Base-by-base conservation (phyloP, 75 land plant species). In the Larix kaempferi region DNA sequence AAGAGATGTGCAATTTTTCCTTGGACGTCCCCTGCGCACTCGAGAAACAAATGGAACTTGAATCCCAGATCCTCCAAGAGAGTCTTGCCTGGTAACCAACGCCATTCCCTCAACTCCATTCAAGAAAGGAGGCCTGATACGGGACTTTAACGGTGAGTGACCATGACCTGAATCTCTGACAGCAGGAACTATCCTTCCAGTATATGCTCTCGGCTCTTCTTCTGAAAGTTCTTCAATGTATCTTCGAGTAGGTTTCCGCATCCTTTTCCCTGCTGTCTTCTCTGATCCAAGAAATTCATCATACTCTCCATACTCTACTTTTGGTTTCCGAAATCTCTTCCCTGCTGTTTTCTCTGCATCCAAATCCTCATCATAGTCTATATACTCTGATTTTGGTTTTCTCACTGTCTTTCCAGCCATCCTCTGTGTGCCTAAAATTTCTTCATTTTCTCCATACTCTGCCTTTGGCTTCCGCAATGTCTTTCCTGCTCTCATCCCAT, bases 161-260 rank as follows among this genome's bases (percentile, higher is more conserved):
- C 56, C 56, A 25, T 74, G 77, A 22, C 55, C 83, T 22, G 77
- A 56, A 65, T 63, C 77, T 73, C 75, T 80, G 41, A 4, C 52
- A 19, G 74, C 23, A 55, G 80, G 26, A 49, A 22, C 22, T 25
- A 35, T 23, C 55, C 64, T 93, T 26, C 81, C 82, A 75, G 35
- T 56, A 61, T 49, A 35, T 74, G 87, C 87, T 56, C 69, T 77
- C 12, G 78, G 58, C n/a, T 89, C 95, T 22, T 26, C 71, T 56
- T 83, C 91, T 66, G 95, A 86, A 5, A 89, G 76, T 77, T 98
- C 98, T 88, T 97, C 99, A 82, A 98, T 91, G 71, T 98, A 98
- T 72, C 96, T 73, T 61, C 73, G 89, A 54, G 96, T 98, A 57
- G 99, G 99, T 78, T 95, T 98, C 64, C 99, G 82, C 64, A 84